Conservation (phyloP, 2,329 filamentous ascomycete species). For the Talaromyces sp. region DNA sequence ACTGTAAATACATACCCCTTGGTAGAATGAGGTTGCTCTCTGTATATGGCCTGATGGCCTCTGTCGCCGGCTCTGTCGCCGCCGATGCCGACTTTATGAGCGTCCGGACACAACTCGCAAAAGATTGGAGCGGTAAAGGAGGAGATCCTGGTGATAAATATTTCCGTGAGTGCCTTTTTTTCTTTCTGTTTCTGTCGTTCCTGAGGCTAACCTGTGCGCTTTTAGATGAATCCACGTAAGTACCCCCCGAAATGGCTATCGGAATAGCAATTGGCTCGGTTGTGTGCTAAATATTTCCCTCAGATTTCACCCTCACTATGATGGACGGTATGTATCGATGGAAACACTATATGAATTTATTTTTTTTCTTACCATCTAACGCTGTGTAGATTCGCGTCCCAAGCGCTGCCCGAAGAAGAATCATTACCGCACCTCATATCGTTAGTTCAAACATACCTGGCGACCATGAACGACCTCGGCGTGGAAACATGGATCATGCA, state of each 20-base stretch:
- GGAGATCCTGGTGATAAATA: constrained; percentile 45
- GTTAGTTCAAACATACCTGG: constrained; percentile 53
- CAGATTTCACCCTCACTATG: constrained; percentile 54
- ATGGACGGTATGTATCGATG: constrained; percentile 38
- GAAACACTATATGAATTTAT: neutral
- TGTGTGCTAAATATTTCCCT: neutral
- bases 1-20: neutral
- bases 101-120: constrained; percentile 37
- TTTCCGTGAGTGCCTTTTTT: constrained; percentile 37
- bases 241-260: neutral
- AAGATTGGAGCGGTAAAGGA: constrained; percentile 35
- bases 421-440: constrained; percentile 46
- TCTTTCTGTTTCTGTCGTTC: neutral
- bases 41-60: constrained; percentile 6
- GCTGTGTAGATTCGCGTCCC: constrained; percentile 42
- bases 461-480: constrained; percentile 53
- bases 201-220: constrained; percentile 3
- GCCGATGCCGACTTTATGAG: constrained; percentile 41
- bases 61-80: neutral
- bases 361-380: neutral
- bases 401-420: constrained; percentile 43
- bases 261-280: neutral
- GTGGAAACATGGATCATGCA: constrained; percentile 63
- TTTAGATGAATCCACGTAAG: constrained; percentile 43
- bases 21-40: neutral